Evolutionary conservation across 1,284 basidiomycete genomes (phyloP), one percentile per base, ranked within the genome.

Genomic region (Hymenochaete sp.): DNA sequence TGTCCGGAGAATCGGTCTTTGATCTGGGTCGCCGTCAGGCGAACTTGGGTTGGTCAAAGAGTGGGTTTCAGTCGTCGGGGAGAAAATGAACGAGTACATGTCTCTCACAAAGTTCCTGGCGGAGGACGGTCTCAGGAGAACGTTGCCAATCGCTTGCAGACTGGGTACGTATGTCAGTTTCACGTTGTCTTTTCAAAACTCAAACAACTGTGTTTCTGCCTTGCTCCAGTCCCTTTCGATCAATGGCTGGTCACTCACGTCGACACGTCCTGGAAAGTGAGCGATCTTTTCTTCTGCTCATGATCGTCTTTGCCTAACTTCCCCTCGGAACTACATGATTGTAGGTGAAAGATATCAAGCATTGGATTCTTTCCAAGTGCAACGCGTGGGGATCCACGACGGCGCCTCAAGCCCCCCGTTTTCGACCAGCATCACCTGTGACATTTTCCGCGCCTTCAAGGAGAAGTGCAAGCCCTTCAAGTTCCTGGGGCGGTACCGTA

Each of bases 211-310:
- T n/a, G n/a, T n/a, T n/a, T n/a, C n/a, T n/a, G n/a, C n/a, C n/a
- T 26, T 6, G 18, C 7, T 25, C 9, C 55, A 82, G 81, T 83
- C 16, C 72, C 77, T 0, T 72, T 75, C 49, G 81, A 84, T 59
- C 79, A 82, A 62, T 84, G 81, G 81, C 65, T 83, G 41, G 64
- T 78, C 22, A 81, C 80, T 11, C 77, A 79, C 55, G 58, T 81
- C 53, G 71, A 77, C 53, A 64, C 71, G 3, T 54, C 62, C 18
- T 78, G 73, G 71, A 75, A 75, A 53, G 49, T 50, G 26, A 31
- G 38, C 14, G 31, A 10, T 19, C 18, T 14, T 26, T 3, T 29
- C 14, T 41, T 9, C 11, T 11, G 26, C 19, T 13, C 19, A 3
- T 29, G 22, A 38, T 45, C 29, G 19, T 40, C 28, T 27, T 28